Percentiles rank a stretch among this genome's conserved stretches.
These are phyloP conservation scores for Blumeria hordei DNA, from an alignment of 2,329 filamentous ascomycete species.

Conservation along the genomic window DNA sequence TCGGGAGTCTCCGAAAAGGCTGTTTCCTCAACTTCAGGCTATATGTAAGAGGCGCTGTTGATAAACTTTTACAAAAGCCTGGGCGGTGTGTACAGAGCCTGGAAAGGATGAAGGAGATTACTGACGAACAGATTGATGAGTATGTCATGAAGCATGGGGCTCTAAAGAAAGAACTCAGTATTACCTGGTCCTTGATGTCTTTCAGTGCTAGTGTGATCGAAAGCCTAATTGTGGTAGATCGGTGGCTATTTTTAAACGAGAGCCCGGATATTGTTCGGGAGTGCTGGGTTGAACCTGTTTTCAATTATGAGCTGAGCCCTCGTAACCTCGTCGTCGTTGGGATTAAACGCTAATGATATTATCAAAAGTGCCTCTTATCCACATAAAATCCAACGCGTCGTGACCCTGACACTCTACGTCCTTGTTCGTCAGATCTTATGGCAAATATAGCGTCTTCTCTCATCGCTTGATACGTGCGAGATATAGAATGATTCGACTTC, in stretches of 20 bases:
- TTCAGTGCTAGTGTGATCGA: slow-evolving; percentile 80
- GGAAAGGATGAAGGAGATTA: slow-evolving; percentile 41
- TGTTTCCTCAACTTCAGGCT: slow-evolving; percentile 51
- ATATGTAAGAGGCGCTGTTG: slow-evolving; percentile 61
- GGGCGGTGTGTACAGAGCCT: slow-evolving; percentile 34
- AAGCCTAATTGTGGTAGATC: slow-evolving; percentile 69
- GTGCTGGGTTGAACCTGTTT: slow-evolving; percentile 83
- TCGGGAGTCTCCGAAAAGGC: slow-evolving; percentile 60
- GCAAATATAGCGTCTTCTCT: too few species aligned
- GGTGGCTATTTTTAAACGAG: slow-evolving; percentile 70
- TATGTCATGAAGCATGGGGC: slow-evolving; percentile 43
- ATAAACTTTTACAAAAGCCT: slow-evolving; percentile 42
- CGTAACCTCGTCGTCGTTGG: slow-evolving; percentile 85
- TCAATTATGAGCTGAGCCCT: slow-evolving; percentile 68
- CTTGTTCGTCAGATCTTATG: too few species aligned
- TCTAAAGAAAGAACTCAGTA: slow-evolving; percentile 57
- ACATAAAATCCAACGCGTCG: too few species aligned
- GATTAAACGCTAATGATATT: slow-evolving; percentile 29
- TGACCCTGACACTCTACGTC: too few species aligned
- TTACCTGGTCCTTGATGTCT: slow-evolving; percentile 89
- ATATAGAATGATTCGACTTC: too few species aligned
- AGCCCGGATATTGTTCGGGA: slow-evolving; percentile 43
- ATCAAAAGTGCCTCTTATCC: not conserved
- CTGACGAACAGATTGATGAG: slow-evolving; percentile 45
- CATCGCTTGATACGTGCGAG: too few species aligned